Conservation (phyloP, 202 grass and related monocot genomes). For the Zizania palustris region DNA sequence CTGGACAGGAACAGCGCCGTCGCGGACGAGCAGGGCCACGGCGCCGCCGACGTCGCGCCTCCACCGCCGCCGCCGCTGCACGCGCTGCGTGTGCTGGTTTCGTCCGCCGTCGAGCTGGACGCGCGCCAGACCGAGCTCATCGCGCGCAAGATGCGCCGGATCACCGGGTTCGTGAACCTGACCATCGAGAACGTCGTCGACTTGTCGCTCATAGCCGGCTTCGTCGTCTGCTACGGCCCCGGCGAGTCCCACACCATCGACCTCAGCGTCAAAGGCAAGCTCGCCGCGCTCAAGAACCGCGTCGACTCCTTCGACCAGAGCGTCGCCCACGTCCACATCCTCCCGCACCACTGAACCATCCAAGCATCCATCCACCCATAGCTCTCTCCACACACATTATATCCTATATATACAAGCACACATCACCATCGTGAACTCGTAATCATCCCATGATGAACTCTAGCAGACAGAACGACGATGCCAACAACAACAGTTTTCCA, state of each 20-base stretch:
- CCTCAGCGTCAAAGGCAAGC: slow-evolving; percentile 80
- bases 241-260: slow-evolving; percentile 80
- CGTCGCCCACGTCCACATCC: slow-evolving; percentile 13
- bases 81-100: slow-evolving; percentile 67
- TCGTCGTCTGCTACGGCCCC: slow-evolving; percentile 79
- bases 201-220: slow-evolving; percentile 79
- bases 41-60: not conserved
- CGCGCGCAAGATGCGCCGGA: slow-evolving; percentile 81
- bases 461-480: not conserved
- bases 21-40: slow-evolving; percentile 19
- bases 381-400: not conserved
- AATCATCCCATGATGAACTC: not conserved
- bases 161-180: slow-evolving; percentile 80
- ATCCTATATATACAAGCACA: not conserved
- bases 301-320: slow-evolving; percentile 66
- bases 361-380: not conserved
- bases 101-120: slow-evolving; percentile 81
- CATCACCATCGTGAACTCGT: not conserved
- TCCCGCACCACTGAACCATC: not conserved
- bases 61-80: slow-evolving; percentile 37
- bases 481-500: slow-evolving; percentile 52
- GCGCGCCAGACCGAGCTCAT: slow-evolving; percentile 75
- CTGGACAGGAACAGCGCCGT: slow-evolving; percentile 40
- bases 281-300: slow-evolving; percentile 70
- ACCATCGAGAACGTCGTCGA: slow-evolving; percentile 72